Evolutionary conservation across 768 basidiomycete species (phyloP), one percentile per base, ranked within the genome.

Genomic region (Podaxis pistillaris): DNA sequence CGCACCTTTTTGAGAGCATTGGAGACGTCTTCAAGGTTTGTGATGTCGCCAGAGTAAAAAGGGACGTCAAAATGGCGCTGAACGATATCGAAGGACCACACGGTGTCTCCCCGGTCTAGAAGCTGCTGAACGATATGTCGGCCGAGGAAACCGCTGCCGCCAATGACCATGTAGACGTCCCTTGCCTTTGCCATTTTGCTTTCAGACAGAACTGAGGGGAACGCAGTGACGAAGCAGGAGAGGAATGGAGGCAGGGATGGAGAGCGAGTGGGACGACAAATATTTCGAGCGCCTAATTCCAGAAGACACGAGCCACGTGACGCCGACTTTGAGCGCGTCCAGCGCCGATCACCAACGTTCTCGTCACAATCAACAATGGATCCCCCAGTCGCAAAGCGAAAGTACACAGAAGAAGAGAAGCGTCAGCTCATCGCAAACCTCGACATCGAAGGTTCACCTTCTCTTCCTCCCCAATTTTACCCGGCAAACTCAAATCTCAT

Each of bases 81-180:
- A 1, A 96, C 94, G 63, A 97, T 84, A 78, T 98, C 96, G 71
- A 98, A 91, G 3, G 91, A 89, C 0, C 90, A 85, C 17, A 98
- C 93, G 40, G 83, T 76, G 76, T 93, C 91, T 4, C 86, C 90
- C 51, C 96, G 84, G 22, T 85, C 87, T 33, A 91, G 73, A 58
- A 98, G 84, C 58, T 87, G 86, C 68, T 95, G 86, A 33, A 98
- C 94, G 68, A 99, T 93, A 70, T 94, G 91, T 63, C 93, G 81
- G 50, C 96, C 94, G 24, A 96, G 79, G 74, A 96, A 96, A 24
- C 94, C 94, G 69, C 92, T 93, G 61, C 96, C 96, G 24, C 96
- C 96, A 70, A 98, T 90, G 70, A 99, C 94, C 60, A 96, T 78
- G 76, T 93, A 98, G 2, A 86, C 79, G 66, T 96, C 93, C 66